Evolutionary conservation across 139 green algal species (phyloP).

Genomic region (Gonium pectorale): DNA sequence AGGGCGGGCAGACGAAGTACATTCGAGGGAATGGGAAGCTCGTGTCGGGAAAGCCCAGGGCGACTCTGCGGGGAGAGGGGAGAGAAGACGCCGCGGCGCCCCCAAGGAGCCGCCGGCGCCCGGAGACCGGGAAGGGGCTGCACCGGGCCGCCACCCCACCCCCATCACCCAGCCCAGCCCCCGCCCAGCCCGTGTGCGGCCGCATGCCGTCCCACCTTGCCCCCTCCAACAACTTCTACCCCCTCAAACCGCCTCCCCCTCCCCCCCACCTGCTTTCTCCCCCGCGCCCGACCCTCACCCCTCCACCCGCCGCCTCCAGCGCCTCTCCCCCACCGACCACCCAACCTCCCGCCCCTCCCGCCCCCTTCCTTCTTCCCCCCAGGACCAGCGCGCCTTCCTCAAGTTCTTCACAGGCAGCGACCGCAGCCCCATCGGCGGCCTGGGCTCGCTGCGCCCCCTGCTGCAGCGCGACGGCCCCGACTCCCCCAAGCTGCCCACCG

Average conservation of each 20-base stretch:
- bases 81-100: no score
- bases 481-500: constrained; percentile 84
- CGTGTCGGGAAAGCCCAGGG: no score
- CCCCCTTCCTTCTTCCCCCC: neutral
- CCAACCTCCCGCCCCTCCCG: neutral
- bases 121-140: no score
- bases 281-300: no score
- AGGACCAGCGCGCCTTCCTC: constrained; percentile 86
- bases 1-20: no score
- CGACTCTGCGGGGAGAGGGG: no score
- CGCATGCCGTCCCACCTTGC: neutral
- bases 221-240: neutral
- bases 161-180: no score
- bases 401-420: constrained; percentile 95
- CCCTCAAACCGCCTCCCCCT: neutral
- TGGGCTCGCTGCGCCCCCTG: constrained; percentile 87
- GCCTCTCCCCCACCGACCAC: neutral
- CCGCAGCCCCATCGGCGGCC: constrained; percentile 87
- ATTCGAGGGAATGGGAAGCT: no score
- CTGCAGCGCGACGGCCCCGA: constrained; percentile 88
- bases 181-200: no score
- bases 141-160: no score
- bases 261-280: neutral
- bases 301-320: no score
- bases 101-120: no score